Evolutionary conservation across 805 yeast species (phyloP).

Genomic region (Lipomyces spencermartinsiae): DNA sequence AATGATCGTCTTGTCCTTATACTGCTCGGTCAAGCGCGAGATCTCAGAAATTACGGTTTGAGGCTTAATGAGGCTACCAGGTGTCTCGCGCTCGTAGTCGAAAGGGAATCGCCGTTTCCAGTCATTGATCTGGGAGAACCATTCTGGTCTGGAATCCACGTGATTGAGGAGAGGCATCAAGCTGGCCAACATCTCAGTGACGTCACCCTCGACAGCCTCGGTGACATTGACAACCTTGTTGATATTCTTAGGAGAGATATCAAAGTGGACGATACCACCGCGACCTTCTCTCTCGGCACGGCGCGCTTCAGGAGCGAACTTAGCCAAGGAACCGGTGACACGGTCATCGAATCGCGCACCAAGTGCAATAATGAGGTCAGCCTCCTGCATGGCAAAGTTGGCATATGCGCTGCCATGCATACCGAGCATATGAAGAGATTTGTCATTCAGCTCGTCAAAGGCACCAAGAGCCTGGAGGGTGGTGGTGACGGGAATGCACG

Average conservation of each 20-base stretch:
- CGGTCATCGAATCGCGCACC: constrained; percentile 99
- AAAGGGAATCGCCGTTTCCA: constrained; percentile 93
- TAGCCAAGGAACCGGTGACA: constrained; percentile 84
- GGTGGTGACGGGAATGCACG: constrained; percentile 94
- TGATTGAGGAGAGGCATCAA: constrained; percentile 73
- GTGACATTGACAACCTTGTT: constrained; percentile 94
- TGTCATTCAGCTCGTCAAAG: constrained; percentile 88
- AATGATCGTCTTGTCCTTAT: constrained; percentile 76
- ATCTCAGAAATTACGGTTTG: constrained; percentile 87
- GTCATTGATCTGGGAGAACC: constrained; percentile 74
- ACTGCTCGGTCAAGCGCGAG: constrained; percentile 69
- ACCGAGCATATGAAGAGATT: constrained; percentile 94
- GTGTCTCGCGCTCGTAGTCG: constrained; percentile 72
- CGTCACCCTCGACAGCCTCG: constrained; percentile 97
- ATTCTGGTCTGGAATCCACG: constrained; percentile 71
- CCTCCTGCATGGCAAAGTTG: constrained; percentile 89
- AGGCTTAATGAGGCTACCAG: constrained; percentile 71
- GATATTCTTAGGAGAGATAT: constrained; percentile 94
- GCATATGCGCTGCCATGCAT: constrained; percentile 99
- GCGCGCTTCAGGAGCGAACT: constrained; percentile 93
- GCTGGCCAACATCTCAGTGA: constrained; percentile 72
- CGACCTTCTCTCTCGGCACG: constrained; percentile 84
- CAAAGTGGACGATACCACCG: constrained; percentile 97
- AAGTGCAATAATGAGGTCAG: constrained; percentile 89
- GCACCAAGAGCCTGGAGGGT: constrained; percentile 94